These are phyloP conservation scores for Mycena floridula DNA, from an alignment of 768 basidiomycete species.

Conservation along the genomic window DNA sequence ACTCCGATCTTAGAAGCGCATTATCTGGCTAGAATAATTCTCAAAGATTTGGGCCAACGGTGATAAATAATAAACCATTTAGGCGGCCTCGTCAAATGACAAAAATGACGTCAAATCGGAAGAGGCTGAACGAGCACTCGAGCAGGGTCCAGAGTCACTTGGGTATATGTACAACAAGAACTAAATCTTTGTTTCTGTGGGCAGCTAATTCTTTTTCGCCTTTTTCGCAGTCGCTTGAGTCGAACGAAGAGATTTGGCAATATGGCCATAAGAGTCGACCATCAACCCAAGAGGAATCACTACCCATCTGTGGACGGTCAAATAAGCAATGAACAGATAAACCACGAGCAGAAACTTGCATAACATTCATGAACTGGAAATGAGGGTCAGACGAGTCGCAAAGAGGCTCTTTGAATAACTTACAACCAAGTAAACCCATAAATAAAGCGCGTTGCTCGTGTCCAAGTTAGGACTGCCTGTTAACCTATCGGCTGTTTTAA, in stretches of 20 bases:
- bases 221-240: conserved; percentile 23
- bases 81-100: too few species aligned
- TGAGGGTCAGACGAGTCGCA: background rate
- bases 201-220: conserved; percentile 30
- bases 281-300: conserved; percentile 70
- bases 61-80: too few species aligned
- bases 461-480: conserved; percentile 67
- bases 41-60: too few species aligned
- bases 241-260: conserved; percentile 52
- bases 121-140: too few species aligned
- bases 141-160: too few species aligned
- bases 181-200: too few species aligned
- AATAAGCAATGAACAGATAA: background rate
- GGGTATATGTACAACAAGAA: too few species aligned
- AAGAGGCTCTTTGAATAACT: conserved; percentile 19
- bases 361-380: conserved; percentile 69
- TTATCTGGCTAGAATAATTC: too few species aligned
- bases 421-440: conserved; percentile 81
- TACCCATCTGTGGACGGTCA: conserved; percentile 57
- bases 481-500: too few species aligned
- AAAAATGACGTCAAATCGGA: too few species aligned
- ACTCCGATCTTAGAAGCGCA: too few species aligned
- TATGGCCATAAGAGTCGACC: conserved; percentile 70
- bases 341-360: conserved; percentile 38
- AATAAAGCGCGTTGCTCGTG: conserved; percentile 60